Conservation (phyloP, 306 rosid genomes). For the Quercus variabilis region DNA sequence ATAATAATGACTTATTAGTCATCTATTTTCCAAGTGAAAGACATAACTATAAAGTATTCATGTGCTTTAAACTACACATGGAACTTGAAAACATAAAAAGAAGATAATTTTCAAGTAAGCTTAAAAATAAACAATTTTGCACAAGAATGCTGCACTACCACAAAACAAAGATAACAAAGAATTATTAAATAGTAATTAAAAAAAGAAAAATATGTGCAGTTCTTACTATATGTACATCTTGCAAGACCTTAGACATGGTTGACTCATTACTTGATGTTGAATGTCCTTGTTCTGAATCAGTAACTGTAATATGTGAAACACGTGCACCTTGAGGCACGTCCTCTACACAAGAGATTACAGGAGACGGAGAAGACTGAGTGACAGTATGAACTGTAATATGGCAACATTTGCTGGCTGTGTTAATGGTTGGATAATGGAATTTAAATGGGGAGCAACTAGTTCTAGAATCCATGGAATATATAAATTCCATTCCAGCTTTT, state of each 20-base stretch:
- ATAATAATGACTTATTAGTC: slow-evolving; percentile 18
- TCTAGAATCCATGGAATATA: slow-evolving; percentile 23
- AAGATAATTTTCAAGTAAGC: neutral
- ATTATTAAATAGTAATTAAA: neutral
- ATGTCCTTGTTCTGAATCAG: slow-evolving; percentile 44
- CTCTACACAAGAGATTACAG: slow-evolving; percentile 48
- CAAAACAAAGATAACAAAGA: neutral
- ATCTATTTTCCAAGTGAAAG: neutral
- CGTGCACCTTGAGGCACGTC: slow-evolving; percentile 44
- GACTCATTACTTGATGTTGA: slow-evolving; percentile 26
- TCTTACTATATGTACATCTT: slow-evolving; percentile 76
- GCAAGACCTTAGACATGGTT: slow-evolving; percentile 37
- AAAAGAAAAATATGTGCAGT: neutral
- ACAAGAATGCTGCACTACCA: neutral
- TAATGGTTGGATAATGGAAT: slow-evolving; percentile 12
- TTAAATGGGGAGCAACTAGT: slow-evolving; percentile 24
- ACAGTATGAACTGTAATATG: slow-evolving; percentile 33
- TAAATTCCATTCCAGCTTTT: slow-evolving; percentile 29
- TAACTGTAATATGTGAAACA: slow-evolving; percentile 47
- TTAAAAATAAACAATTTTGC: neutral
- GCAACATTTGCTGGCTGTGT: slow-evolving; percentile 21
- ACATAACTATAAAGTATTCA: neutral
- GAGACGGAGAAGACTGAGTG: slow-evolving; percentile 53
- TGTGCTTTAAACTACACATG: neutral
- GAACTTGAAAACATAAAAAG: neutral